These are phyloP conservation scores for Aspergillus wentii DNA, from an alignment of 495 filamentous ascomycete species.

Conservation along the genomic window DNA sequence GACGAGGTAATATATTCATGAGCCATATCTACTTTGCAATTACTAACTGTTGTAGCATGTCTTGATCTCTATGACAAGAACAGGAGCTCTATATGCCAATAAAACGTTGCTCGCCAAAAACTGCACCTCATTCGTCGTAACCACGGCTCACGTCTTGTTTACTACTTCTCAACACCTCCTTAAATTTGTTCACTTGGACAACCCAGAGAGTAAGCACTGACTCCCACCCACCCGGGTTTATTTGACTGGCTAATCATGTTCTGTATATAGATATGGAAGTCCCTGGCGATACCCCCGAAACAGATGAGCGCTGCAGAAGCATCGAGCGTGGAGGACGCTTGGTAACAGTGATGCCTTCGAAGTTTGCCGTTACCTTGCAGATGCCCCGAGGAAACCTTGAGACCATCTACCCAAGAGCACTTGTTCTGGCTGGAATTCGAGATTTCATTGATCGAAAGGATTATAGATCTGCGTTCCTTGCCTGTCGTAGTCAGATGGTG, in stretches of 20 bases:
- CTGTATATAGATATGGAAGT: constrained; percentile 71
- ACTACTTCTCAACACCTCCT: constrained; percentile 87
- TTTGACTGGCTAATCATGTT: constrained; percentile 8
- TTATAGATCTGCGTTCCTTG: constrained; percentile 77
- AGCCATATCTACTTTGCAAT: background rate
- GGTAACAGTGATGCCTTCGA: constrained; percentile 84
- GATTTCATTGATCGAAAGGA: constrained; percentile 70
- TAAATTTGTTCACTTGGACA: constrained; percentile 84
- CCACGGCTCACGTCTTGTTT: constrained; percentile 77
- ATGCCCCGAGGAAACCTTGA: constrained; percentile 95
- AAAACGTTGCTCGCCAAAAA: constrained; percentile 67
- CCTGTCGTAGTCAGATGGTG: constrained; percentile 87
- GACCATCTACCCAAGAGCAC: constrained; percentile 87
- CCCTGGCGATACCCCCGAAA: constrained; percentile 83
- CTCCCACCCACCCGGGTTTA: background rate
- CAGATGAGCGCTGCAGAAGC: constrained; percentile 85
- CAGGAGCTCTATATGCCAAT: constrained; percentile 76
- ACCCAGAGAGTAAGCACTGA: constrained; percentile 52
- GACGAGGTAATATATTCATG: constrained; percentile 25
- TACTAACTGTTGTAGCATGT: constrained; percentile 27
- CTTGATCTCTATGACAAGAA: constrained; percentile 55
- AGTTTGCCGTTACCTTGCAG: constrained; percentile 76
- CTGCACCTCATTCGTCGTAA: constrained; percentile 86
- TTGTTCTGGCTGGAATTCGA: constrained; percentile 85
- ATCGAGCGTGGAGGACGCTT: constrained; percentile 85